These are phyloP conservation scores for Saccharomyces hybrid DNA, from an alignment of 1,139 yeast genomes.

Conservation along the genomic window DNA sequence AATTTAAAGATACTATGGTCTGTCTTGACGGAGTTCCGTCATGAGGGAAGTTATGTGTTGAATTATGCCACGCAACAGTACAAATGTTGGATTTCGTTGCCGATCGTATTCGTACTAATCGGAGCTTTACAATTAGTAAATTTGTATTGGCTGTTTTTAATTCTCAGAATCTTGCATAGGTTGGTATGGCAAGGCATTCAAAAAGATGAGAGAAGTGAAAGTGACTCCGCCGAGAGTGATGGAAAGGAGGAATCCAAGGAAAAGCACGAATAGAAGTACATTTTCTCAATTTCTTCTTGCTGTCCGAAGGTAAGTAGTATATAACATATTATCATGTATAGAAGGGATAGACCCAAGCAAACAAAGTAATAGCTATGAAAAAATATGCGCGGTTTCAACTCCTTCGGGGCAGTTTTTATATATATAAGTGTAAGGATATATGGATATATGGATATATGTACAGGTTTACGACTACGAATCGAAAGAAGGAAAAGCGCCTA, in stretches of 20 bases:
- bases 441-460: background rate
- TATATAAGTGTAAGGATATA: background rate
- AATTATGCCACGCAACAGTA: no score
- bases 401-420: background rate
- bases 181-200: no score
- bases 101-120: no score
- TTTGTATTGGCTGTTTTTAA: no score
- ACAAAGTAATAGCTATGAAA: background rate
- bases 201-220: no score
- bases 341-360: background rate
- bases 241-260: slow-evolving; percentile 9
- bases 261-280: slow-evolving; percentile 2
- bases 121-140: no score
- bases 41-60: slow-evolving; percentile 32
- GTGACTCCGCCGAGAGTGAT: slow-evolving; percentile 5
- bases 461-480: background rate
- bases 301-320: background rate
- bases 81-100: no score
- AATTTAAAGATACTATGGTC: slow-evolving; percentile 81
- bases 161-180: no score
- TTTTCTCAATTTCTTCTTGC: background rate
- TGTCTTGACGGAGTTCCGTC: slow-evolving; percentile 73
- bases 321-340: background rate
- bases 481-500: background rate
- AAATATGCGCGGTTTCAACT: background rate